Conservation (phyloP, 768 basidiomycete genomes). For the Termitomyces sp. region DNA sequence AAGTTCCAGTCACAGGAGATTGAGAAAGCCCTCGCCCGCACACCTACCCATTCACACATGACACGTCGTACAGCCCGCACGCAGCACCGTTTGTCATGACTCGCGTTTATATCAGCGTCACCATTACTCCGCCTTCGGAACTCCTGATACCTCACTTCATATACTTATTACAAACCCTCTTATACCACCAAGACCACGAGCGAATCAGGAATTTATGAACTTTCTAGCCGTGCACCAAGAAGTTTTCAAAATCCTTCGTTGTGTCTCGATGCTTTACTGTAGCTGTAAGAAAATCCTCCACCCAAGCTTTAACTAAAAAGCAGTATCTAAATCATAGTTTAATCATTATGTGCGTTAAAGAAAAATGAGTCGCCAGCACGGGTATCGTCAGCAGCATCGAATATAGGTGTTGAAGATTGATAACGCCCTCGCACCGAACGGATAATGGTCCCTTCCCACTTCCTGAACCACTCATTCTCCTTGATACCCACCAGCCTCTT, state of each 20-base stretch:
- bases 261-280: conserved; percentile 8
- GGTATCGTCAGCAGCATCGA: conserved; percentile 12
- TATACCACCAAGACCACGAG: too few species aligned
- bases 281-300: background rate
- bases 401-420: conserved; percentile 34
- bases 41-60: conserved; percentile 7
- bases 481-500: conserved; percentile 45
- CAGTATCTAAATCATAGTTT: background rate
- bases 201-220: too few species aligned
- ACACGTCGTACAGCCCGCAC: conserved; percentile 2
- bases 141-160: background rate
- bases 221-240: background rate
- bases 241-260: conserved; percentile 4
- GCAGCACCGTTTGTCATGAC: conserved; percentile 5
- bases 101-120: background rate
- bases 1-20: conserved; percentile 28
- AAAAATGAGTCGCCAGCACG: background rate
- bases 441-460: conserved; percentile 69
- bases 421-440: conserved; percentile 49
- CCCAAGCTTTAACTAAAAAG: background rate
- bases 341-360: conserved; percentile 28
- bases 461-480: conserved; percentile 78
- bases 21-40: conserved; percentile 16
- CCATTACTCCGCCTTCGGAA: background rate
- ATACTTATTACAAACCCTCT: background rate